phyloP scores from a whole-genome alignment of 2,329 filamentous ascomycete species.

The Pseudocercospora eumusae region DNA sequence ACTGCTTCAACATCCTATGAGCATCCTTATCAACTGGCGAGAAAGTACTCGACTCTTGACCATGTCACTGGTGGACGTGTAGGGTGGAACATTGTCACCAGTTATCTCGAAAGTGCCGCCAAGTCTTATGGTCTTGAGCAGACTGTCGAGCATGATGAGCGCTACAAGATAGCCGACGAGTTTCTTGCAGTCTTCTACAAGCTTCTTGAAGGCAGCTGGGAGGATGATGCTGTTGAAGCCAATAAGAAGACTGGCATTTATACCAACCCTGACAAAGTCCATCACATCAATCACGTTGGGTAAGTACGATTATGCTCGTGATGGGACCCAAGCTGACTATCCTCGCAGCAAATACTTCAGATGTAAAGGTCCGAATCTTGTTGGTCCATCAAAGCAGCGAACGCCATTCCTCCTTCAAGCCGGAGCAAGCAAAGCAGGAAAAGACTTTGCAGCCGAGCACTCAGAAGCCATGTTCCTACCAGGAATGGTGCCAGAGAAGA shows the following conservation, averaged over 20 bases:
- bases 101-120: constrained; percentile 52
- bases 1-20: constrained; percentile 45
- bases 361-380: constrained; percentile 50
- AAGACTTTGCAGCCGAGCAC: constrained; percentile 49
- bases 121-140: constrained; percentile 50
- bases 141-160: constrained; percentile 53
- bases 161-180: constrained; percentile 53
- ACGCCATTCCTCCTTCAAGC: constrained; percentile 60
- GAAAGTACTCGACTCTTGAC: constrained; percentile 42
- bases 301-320: background rate
- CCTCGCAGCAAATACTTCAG: constrained; percentile 46
- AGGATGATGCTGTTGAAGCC: constrained; percentile 44
- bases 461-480: constrained; percentile 52
- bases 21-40: constrained; percentile 40
- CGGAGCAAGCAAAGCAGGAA: constrained; percentile 50
- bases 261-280: constrained; percentile 57
- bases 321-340: constrained; percentile 5
- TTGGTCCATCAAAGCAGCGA: constrained; percentile 59
- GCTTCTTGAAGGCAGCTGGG: constrained; percentile 37
- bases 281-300: constrained; percentile 49
- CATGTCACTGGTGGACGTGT: constrained; percentile 43
- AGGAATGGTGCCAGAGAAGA: constrained; percentile 48
- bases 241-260: constrained; percentile 62
- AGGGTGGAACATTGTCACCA: constrained; percentile 55
- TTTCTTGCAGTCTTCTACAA: constrained; percentile 42